A percentile compares a stretch with the other conserved stretches of the same genome.
phyloP scores from a whole-genome alignment of 257 asterid species.

The Fraxinus cuspidata region DNA sequence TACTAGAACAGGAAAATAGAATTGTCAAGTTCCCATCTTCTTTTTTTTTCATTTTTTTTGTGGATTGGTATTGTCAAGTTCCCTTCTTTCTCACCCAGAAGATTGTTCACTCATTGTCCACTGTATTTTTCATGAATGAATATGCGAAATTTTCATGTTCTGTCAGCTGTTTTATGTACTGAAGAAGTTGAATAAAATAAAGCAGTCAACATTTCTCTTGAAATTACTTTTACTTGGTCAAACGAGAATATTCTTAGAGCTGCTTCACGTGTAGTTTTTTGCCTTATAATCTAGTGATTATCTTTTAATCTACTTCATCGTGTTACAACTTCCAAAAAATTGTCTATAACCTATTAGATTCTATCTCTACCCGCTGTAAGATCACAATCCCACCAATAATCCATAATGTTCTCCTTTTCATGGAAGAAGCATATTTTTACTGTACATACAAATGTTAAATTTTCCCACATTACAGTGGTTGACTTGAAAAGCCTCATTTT shows the following conservation, averaged over 20 bases:
- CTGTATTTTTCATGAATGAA: slow-evolving; percentile 13
- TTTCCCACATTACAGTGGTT: neutral
- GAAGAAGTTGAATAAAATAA: slow-evolving; percentile 9
- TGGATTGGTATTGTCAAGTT: slow-evolving; percentile 3
- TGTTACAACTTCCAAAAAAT: neutral
- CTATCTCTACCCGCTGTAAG: neutral
- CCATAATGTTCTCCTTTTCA: neutral
- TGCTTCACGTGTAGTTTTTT: neutral
- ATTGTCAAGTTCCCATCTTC: slow-evolving; percentile 10
- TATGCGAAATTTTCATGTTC: neutral
- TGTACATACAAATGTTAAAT: neutral
- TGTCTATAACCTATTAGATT: neutral
- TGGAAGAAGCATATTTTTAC: neutral
- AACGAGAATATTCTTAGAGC: neutral
- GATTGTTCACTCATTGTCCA: slow-evolving; percentile 8
- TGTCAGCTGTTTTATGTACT: neutral
- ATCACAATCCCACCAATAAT: neutral
- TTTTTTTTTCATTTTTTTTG: no score
- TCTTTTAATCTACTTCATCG: neutral
- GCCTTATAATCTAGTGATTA: neutral
- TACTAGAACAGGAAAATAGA: slow-evolving; percentile 2
- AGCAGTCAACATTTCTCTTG: neutral
- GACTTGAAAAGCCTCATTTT: neutral
- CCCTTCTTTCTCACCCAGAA: slow-evolving; percentile 11
- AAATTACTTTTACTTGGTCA: neutral